Percentiles rank a stretch among this genome's conserved stretches.
These are phyloP conservation scores for Cutaneotrichosporon curvatum DNA, from an alignment of 1,284 basidiomycete genomes.

Conservation along the genomic window DNA sequence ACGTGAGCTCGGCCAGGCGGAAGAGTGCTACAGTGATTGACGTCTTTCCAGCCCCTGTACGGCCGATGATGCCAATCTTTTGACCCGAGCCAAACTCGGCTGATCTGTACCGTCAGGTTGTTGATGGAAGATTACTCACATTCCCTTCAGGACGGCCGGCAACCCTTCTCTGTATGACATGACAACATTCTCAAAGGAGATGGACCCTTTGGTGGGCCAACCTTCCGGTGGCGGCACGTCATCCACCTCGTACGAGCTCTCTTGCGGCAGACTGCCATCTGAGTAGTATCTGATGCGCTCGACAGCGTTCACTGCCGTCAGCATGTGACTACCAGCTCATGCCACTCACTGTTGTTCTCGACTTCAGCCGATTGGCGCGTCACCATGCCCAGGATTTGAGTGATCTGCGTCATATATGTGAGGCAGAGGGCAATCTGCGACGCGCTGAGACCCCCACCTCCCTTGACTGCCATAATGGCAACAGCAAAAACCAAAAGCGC, in stretches of 20 bases:
- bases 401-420: conserved; percentile 54
- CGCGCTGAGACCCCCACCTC: conserved; percentile 54
- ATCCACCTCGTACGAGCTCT: conserved; percentile 56
- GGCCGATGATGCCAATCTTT: conserved; percentile 52
- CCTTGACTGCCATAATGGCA: conserved; percentile 47
- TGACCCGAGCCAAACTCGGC: conserved; percentile 42
- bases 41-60: conserved; percentile 54
- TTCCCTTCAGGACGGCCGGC: conserved; percentile 49
- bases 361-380: conserved; percentile 57
- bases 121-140: conserved; percentile 26
- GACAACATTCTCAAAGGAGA: conserved; percentile 39
- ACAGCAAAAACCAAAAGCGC: conserved; percentile 60
- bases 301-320: conserved; percentile 56
- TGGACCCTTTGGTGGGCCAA: conserved; percentile 37
- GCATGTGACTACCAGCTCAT: not conserved
- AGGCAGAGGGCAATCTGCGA: conserved; percentile 66
- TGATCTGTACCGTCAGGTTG: conserved; percentile 3
- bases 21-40: conserved; percentile 52
- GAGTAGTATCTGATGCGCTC: conserved; percentile 62
- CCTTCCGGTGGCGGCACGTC: conserved; percentile 52
- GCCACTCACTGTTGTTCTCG: conserved; percentile 48
- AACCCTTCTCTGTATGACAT: conserved; percentile 49
- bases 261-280: conserved; percentile 55
- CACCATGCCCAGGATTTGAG: conserved; percentile 52
- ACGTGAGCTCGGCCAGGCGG: conserved; percentile 46